Conservation (phyloP, 2,329 filamentous ascomycete species). For the Verticillium longisporum region DNA sequence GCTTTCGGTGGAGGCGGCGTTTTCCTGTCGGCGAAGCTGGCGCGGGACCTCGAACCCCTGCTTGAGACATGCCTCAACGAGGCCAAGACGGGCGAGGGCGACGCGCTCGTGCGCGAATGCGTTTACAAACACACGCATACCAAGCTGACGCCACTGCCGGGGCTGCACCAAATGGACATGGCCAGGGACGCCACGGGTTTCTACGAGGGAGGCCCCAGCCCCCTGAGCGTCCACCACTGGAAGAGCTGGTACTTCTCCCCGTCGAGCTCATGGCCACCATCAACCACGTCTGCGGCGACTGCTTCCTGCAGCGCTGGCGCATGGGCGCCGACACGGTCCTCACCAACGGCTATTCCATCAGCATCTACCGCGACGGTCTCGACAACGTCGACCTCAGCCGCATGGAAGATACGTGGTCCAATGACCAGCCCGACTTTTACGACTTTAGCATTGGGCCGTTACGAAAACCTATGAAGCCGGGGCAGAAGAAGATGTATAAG, state of each 20-base stretch:
- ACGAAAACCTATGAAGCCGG: constrained; percentile 23
- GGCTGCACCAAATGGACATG: constrained; percentile 52
- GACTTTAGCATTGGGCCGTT: constrained; percentile 49
- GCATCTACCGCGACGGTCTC: constrained; percentile 35
- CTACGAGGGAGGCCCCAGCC: constrained; percentile 48
- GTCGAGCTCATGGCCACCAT: constrained; percentile 42
- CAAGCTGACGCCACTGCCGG: constrained; percentile 46
- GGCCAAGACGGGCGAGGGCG: constrained; percentile 35
- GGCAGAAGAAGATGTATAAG: constrained; percentile 44
- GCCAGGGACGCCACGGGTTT: constrained; percentile 48
- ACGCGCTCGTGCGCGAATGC: constrained; percentile 51
- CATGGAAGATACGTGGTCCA: constrained; percentile 48
- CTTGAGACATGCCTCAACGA: constrained; percentile 41
- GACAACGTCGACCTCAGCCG: constrained; percentile 32
- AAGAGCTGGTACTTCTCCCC: constrained; percentile 51
- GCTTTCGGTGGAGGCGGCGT: constrained; percentile 55
- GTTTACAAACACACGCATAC: constrained; percentile 47
- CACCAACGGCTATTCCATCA: constrained; percentile 53
- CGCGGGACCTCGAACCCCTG: constrained; percentile 36
- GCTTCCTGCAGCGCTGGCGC: constrained; percentile 50
- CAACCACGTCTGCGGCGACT: constrained; percentile 48
- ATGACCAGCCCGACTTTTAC: constrained; percentile 34
- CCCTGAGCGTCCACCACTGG: constrained; percentile 56
- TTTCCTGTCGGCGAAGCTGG: constrained; percentile 48
- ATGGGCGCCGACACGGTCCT: constrained; percentile 41